phyloP scores from a whole-genome alignment of 129 eudicot genomes.

The Pittosporum tobira region DNA sequence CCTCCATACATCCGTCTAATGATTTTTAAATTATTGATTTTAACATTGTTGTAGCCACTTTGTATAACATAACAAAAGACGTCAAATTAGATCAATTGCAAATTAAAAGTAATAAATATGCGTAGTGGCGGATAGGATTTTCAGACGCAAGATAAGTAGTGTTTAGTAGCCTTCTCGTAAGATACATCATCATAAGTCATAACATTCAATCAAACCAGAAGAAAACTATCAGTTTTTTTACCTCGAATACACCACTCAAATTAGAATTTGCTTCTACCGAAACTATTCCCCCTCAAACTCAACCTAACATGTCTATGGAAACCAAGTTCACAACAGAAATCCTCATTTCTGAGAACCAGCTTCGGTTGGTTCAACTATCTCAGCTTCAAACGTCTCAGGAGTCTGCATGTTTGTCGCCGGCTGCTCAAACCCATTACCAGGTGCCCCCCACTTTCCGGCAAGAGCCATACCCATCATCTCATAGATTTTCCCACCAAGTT shows the following conservation, averaged over 20 bases:
- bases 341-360: conserved; percentile 53
- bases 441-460: conserved; percentile 58
- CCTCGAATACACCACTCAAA: neutral
- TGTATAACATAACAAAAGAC: no score
- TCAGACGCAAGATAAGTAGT: no score
- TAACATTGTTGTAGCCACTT: no score
- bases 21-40: no score
- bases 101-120: no score
- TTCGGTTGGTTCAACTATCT: conserved; percentile 55
- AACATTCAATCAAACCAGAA: neutral
- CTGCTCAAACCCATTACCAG: conserved; percentile 20
- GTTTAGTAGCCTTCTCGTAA: no score
- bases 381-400: conserved; percentile 64
- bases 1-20: no score
- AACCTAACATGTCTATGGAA: neutral
- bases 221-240: neutral
- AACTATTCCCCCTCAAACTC: neutral
- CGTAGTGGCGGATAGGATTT: no score
- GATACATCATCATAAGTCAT: no score
- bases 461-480: conserved; percentile 95
- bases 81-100: no score
- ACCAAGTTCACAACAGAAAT: neutral
- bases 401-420: conserved; percentile 37
- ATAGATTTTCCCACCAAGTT: conserved; percentile 84
- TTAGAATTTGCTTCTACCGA: neutral